Evolutionary conservation across 768 basidiomycete species (phyloP), one percentile per base, ranked within the genome.

Genomic region (Cystobasidium ongulense): DNA sequence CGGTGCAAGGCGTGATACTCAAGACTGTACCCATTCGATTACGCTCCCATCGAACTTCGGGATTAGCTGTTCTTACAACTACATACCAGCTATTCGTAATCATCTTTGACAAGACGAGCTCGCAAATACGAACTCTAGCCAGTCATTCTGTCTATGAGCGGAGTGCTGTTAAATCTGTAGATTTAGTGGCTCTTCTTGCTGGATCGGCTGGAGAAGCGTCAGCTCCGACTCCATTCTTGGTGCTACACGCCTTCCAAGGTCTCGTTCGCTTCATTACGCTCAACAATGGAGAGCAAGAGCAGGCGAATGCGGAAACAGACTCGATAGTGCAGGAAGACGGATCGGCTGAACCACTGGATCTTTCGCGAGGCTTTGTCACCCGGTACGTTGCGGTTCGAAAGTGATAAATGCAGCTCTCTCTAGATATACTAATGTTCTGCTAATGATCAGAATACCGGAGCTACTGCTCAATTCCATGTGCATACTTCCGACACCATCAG

Each of bases 241-340:
- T 73, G 65, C 54, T 78, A 1, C 75, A 78, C 57, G 78, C 75
- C 29, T 79, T 76, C 73, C 57, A 74, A 31, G 77, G 77, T 3
- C 73, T 79, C 41, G 35, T 77, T 7, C 64, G 78, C n/a, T 53
- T 79, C 67, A 64, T 79, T 27, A 75, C 72, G 0, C 76, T 79
- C 33, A 33, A 54, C 21, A 38, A 75, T 17, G 41, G 21, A 18
- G 10, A 46, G 35, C 38, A 41, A 1, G 50, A 63, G 63, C 59
- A 41, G 15, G 5, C 23, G 7, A 50, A 53, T 3, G 46, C 7
- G n/a, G n/a, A n/a, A n/a, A n/a, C n/a, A n/a, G n/a, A n/a, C n/a
- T n/a, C n/a, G n/a, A n/a, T n/a, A n/a, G n/a, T n/a, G n/a, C 62
- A 41, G 38, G n/a, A 62, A 18, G 38, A 38, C 25, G 36, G 36